These are phyloP conservation scores for Globisporangium megalacanthum DNA, from an alignment of 352 stramenopile species.

Conservation along the genomic window DNA sequence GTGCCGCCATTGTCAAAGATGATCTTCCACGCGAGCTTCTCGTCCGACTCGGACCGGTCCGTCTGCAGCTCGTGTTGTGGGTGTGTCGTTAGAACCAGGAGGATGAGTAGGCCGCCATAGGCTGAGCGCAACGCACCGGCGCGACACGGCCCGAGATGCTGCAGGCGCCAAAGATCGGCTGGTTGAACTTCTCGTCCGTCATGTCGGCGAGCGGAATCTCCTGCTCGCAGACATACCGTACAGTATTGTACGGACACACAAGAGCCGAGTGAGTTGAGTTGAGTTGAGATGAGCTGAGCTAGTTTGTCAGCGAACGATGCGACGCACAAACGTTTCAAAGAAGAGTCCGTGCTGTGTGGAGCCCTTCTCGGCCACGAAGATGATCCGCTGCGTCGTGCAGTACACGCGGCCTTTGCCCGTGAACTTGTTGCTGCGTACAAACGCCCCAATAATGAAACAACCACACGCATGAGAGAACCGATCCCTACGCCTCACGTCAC, in stretches of 20 bases:
- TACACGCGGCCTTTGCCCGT: conserved; percentile 80
- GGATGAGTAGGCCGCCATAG: background rate
- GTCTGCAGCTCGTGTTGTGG: background rate
- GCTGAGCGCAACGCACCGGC: conserved; percentile 21
- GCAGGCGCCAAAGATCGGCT: conserved; percentile 86
- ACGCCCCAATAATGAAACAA: background rate
- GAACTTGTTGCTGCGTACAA: conserved; percentile 33
- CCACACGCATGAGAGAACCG: too few relatives aligned
- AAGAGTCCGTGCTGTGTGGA: conserved; percentile 52
- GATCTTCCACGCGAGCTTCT: conserved; percentile 66
- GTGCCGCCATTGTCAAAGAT: conserved; percentile 84
- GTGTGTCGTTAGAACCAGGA: too few relatives aligned
- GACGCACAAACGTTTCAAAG: conserved; percentile 71
- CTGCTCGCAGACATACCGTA: conserved; percentile 13
- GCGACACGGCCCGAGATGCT: conserved; percentile 77
- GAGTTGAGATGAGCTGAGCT: too few relatives aligned
- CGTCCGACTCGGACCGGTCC: conserved; percentile 4
- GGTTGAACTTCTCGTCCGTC: conserved; percentile 87
- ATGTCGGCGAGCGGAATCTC: conserved; percentile 77
- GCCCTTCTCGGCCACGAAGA: conserved; percentile 77
- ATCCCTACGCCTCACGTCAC: too few relatives aligned
- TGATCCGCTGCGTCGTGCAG: conserved; percentile 81
- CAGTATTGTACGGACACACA: background rate
- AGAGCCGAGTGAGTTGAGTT: background rate
- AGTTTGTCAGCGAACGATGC: background rate